These are phyloP conservation scores for Daedalea quercina DNA, from an alignment of 768 basidiomycete genomes.

Conservation along the genomic window DNA sequence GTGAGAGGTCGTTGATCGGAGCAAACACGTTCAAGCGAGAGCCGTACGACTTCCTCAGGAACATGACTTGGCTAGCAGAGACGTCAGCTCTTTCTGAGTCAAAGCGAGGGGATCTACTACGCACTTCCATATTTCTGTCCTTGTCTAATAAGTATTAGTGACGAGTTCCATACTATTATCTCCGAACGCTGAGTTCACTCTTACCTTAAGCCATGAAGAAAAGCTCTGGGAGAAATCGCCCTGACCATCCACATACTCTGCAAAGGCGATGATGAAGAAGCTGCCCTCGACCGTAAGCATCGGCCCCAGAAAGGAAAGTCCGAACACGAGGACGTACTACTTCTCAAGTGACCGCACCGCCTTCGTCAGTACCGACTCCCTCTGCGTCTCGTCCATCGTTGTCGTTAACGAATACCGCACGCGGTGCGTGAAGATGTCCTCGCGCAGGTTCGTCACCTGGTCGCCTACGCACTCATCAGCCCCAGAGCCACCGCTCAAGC, in stretches of 20 bases:
- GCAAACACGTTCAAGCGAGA: slow-evolving; percentile 86
- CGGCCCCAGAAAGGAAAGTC: not conserved
- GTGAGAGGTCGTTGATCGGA: slow-evolving; percentile 83
- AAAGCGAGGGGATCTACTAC: slow-evolving; percentile 21
- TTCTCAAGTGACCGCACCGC: slow-evolving; percentile 79
- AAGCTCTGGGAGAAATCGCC: slow-evolving; percentile 62
- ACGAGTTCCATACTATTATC: not conserved
- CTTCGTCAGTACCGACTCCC: slow-evolving; percentile 50
- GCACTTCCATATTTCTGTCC: slow-evolving; percentile 93
- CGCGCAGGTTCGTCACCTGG: slow-evolving; percentile 86
- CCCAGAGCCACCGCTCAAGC: no score
- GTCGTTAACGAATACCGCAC: slow-evolving; percentile 81
- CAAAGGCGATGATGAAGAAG: slow-evolving; percentile 93
- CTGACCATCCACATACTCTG: slow-evolving; percentile 73
- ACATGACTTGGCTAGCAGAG: slow-evolving; percentile 69
- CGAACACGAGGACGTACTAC: slow-evolving; percentile 69
- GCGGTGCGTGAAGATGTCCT: slow-evolving; percentile 79
- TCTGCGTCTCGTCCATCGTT: slow-evolving; percentile 51
- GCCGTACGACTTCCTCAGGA: slow-evolving; percentile 74
- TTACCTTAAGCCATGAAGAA: slow-evolving; percentile 80
- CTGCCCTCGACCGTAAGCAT: slow-evolving; percentile 30
- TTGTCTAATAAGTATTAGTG: slow-evolving; percentile 38
- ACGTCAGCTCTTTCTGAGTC: not conserved
- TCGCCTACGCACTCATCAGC: slow-evolving; percentile 42
- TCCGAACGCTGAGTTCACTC: slow-evolving; percentile 6